Conservation (phyloP, 805 yeast genomes). For the Metschnikowia noctiluminum region DNA sequence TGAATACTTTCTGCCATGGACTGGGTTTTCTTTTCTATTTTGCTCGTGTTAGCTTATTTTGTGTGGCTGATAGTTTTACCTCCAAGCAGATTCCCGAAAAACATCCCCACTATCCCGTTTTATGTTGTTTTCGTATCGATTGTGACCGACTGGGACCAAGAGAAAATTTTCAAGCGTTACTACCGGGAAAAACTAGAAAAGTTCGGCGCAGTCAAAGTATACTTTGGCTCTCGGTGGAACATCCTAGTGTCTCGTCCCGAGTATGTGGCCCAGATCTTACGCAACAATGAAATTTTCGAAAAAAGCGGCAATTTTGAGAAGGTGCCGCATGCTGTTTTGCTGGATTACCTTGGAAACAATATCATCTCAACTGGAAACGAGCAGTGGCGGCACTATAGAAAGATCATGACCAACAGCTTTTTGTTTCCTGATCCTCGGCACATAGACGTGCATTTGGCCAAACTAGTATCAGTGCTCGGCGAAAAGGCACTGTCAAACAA, state of each 20-base stretch:
- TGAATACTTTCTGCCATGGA: no score
- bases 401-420: constrained; percentile 42
- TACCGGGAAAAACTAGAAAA: constrained; percentile 44
- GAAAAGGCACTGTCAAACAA: constrained; percentile 15
- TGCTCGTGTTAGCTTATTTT: not conserved
- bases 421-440: constrained; percentile 46
- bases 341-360: constrained; percentile 58
- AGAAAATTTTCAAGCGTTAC: constrained; percentile 42
- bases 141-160: constrained; percentile 45
- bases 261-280: constrained; percentile 43
- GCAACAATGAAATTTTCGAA: constrained; percentile 47
- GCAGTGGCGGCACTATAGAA: constrained; percentile 49
- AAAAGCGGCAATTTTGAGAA: constrained; percentile 61
- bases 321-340: constrained; percentile 52
- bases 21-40: not conserved
- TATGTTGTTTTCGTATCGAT: constrained; percentile 51
- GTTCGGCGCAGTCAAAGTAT: constrained; percentile 57
- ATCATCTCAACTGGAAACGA: constrained; percentile 57
- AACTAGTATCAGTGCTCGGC: constrained; percentile 27
- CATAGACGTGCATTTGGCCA: constrained; percentile 35
- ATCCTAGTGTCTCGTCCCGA: constrained; percentile 50
- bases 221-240: constrained; percentile 62
- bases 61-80: constrained; percentile 32
- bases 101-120: constrained; percentile 59
- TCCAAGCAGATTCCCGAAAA: constrained; percentile 48